phyloP scores from a whole-genome alignment of 148 eudicot species.

The Silene uniflora region DNA sequence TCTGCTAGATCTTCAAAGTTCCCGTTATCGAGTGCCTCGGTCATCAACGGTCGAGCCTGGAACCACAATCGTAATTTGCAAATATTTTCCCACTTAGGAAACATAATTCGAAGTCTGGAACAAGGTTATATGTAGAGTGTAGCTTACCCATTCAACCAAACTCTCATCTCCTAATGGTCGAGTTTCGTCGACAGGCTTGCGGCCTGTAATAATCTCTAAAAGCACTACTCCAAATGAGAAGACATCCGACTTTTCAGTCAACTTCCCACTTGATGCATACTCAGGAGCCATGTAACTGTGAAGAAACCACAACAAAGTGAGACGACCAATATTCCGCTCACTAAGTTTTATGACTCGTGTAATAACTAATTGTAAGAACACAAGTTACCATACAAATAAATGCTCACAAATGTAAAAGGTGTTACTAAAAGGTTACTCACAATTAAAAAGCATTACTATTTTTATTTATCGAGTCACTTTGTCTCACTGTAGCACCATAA shows the following conservation, averaged over 20 bases:
- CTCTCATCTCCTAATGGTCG: slow-evolving; percentile 92
- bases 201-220: slow-evolving; percentile 86
- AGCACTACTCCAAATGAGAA: slow-evolving; percentile 93
- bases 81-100: background rate
- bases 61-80: background rate
- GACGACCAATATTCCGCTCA: background rate
- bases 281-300: slow-evolving; percentile 96
- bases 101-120: too few species aligned
- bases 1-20: slow-evolving; percentile 71
- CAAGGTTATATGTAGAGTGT: background rate
- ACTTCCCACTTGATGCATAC: slow-evolving; percentile 89
- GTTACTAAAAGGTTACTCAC: too few species aligned
- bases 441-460: too few species aligned
- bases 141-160: slow-evolving; percentile 96
- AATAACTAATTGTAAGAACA: background rate
- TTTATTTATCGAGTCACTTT: too few species aligned
- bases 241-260: slow-evolving; percentile 94
- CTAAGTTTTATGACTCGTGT: background rate
- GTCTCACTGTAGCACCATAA: too few species aligned
- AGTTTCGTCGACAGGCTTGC: slow-evolving; percentile 82
- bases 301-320: background rate
- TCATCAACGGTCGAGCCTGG: slow-evolving; percentile 89
- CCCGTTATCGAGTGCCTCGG: slow-evolving; percentile 66
- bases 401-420: too few species aligned
- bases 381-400: background rate